Evolutionary conservation across 306 rosid species (phyloP), one percentile per base, ranked within the genome.

Genomic region (Trichosanthes cucumerina): DNA sequence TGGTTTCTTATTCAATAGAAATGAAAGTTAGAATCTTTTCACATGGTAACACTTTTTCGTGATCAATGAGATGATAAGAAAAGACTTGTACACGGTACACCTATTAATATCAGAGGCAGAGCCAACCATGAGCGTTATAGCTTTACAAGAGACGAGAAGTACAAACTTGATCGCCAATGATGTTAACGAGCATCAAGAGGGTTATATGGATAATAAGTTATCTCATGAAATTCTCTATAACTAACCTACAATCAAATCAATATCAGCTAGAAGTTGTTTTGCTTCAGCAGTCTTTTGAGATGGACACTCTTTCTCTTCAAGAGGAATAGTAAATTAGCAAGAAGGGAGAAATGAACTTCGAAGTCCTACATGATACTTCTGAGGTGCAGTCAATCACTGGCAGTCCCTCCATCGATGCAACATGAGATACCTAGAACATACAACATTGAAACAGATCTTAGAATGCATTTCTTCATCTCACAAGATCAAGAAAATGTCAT

Each of bases 371-470:
- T 81, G 98, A 86, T 84, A 90, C 87, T 84, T 85, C 88, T 36
- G 85, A 3, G 7, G 91, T 83, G 89, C 97, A 92, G 86, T 95
- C 97, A 82, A 88, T 82, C 72, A 95, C 31, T 12, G 97, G 93
- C 76, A 89, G 85, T 80, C 97, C 97, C 86, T 92, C 97, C 66
- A 64, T 21, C 12, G 91, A 84, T 14, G 88, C 97, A 76, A 87
- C 78, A 86, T 89, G 97, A 80, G 97, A 95, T 62, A 82, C 91
- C 99, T 92, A 85, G 81, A 82, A 81, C 54, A 82, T 60, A 56
- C 79, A 79, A 57, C 64, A 21, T 43, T 21, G 36, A 43, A 23
- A 43, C 53, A 41, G 2, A 21, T 70, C 6, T 70, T 21, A 70
- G 33, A 43, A 23, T 38, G 44, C 3, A 28, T 24, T 59, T 19